These are phyloP conservation scores for Nepenthes mirabilis DNA, from an alignment of 148 eudicot genomes.

Conservation along the genomic window DNA sequence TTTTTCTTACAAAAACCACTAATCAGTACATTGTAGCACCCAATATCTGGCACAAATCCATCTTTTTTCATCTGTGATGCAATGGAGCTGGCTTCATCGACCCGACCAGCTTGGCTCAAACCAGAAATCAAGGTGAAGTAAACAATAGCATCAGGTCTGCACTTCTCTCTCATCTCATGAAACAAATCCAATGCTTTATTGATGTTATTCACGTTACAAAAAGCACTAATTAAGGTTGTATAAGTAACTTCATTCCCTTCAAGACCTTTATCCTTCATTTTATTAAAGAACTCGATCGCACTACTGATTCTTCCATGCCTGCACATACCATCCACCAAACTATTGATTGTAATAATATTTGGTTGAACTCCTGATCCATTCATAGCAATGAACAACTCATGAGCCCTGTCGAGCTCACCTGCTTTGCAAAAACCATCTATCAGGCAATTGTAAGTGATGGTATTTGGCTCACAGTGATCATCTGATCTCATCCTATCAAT, in stretches of 20 bases:
- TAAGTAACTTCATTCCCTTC: constrained; percentile 52
- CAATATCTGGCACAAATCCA: constrained; percentile 57
- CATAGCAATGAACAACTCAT: constrained; percentile 55
- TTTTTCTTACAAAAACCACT: constrained; percentile 59
- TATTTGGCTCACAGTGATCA: constrained; percentile 32
- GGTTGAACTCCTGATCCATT: constrained; percentile 29
- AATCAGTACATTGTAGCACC: constrained; percentile 58
- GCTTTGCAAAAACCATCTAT: constrained; percentile 72
- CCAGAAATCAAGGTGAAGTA: constrained; percentile 58
- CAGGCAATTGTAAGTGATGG: constrained; percentile 54
- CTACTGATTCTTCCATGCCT: constrained; percentile 44
- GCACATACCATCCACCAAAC: constrained; percentile 64
- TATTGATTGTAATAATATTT: constrained; percentile 51
- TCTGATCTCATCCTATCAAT: constrained; percentile 54
- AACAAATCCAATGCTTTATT: constrained; percentile 53
- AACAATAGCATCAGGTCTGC: constrained; percentile 51
- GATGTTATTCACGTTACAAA: constrained; percentile 55
- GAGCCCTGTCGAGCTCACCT: constrained; percentile 45
- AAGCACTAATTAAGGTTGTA: constrained; percentile 47
- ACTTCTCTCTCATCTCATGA: constrained; percentile 36
- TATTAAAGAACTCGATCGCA: constrained; percentile 45
- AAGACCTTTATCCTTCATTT: constrained; percentile 49
- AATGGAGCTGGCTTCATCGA: constrained; percentile 46
- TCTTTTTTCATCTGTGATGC: constrained; percentile 42
- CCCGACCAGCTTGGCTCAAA: constrained; percentile 40